Conservation (phyloP, 2,329 filamentous ascomycete genomes). For the Cladosporium halotolerans region DNA sequence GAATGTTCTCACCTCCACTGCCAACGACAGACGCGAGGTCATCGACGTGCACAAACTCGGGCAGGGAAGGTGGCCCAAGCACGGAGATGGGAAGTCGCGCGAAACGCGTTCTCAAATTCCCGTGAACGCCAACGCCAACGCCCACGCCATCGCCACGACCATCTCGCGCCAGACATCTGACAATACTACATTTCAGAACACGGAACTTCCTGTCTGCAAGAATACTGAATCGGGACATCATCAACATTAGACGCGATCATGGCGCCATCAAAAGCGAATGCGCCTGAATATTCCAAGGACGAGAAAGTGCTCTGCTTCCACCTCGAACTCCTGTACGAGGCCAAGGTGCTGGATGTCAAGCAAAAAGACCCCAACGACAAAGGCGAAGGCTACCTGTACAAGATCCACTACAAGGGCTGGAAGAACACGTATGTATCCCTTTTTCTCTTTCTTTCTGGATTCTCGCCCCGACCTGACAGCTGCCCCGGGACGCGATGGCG, state of each 20-base stretch:
- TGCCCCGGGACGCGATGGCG: background rate
- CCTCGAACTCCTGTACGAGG: constrained; percentile 93
- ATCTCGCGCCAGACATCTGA: background rate
- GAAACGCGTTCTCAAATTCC: too few species aligned
- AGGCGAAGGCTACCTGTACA: constrained; percentile 74
- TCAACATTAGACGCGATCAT: constrained; percentile 39
- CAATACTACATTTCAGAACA: too few species aligned
- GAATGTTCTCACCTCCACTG: background rate
- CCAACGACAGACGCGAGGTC: too few species aligned
- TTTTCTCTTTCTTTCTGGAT: background rate
- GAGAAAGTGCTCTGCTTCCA: constrained; percentile 97
- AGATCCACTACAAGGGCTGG: constrained; percentile 98
- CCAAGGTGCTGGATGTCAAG: constrained; percentile 80
- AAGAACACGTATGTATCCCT: constrained; percentile 72
- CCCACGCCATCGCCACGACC: background rate
- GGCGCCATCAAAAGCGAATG: constrained; percentile 46
- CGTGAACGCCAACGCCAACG: too few species aligned
- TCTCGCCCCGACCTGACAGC: background rate
- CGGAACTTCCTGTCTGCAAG: background rate
- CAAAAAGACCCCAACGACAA: constrained; percentile 57
- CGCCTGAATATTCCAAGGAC: constrained; percentile 60
- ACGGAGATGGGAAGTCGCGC: too few species aligned
- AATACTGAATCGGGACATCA: background rate
- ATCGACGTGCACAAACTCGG: too few species aligned
- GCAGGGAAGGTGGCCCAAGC: too few species aligned